phyloP scores from a whole-genome alignment of 148 eudicot species.

The Camellia japonica region DNA sequence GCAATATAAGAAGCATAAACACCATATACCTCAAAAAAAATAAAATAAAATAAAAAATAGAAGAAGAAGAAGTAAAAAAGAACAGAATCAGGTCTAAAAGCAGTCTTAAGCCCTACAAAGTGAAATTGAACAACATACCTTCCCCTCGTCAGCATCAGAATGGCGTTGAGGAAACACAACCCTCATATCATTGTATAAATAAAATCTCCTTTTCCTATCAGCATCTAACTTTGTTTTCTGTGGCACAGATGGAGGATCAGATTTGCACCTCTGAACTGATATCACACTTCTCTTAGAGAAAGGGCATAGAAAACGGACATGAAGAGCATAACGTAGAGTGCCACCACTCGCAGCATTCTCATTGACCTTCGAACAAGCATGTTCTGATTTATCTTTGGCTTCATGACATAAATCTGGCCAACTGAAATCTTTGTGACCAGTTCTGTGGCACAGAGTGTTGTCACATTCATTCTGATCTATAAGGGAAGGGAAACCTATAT shows the following conservation, averaged over 20 bases:
- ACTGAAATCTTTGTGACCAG: slow-evolving; percentile 19
- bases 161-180: slow-evolving; percentile 89
- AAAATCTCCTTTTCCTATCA: slow-evolving; percentile 50
- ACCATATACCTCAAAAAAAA: not conserved
- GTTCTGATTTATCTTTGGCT: slow-evolving; percentile 24
- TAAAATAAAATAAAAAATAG: too few species aligned
- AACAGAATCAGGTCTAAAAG: not conserved
- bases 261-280: slow-evolving; percentile 41
- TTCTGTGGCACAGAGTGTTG: not conserved
- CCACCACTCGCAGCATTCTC: slow-evolving; percentile 39
- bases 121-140: slow-evolving; percentile 42
- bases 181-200: slow-evolving; percentile 61
- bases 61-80: not conserved
- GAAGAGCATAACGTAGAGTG: slow-evolving; percentile 82
- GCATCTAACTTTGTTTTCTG: slow-evolving; percentile 16
- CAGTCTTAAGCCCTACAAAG: not conserved
- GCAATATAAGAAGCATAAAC: not conserved
- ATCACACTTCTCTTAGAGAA: slow-evolving; percentile 42
- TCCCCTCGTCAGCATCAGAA: slow-evolving; percentile 82
- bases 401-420: slow-evolving; percentile 16
- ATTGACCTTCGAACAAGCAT: slow-evolving; percentile 36
- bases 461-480: slow-evolving; percentile 13
- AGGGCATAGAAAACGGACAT: slow-evolving; percentile 79
- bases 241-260: slow-evolving; percentile 31
- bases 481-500: not conserved